A percentile compares a stretch with the other conserved stretches of the same genome.
These are phyloP conservation scores for Arctostaphylos glauca DNA, from an alignment of 148 eudicot genomes.

Conservation along the genomic window DNA sequence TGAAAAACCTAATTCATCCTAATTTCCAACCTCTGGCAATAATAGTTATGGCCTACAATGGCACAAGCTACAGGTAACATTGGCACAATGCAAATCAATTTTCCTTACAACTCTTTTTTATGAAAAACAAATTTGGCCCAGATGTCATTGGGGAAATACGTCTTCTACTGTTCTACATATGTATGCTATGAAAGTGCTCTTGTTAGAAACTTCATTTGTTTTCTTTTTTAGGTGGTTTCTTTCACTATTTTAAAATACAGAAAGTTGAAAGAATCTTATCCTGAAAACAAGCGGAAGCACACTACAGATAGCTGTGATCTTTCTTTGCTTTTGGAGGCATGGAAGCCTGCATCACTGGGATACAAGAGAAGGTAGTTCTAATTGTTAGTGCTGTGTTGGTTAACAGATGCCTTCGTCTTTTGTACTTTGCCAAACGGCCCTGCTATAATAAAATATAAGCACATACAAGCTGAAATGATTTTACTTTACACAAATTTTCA, in stretches of 20 bases:
- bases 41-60: neutral
- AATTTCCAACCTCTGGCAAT: neutral
- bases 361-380: slow-evolving; percentile 67
- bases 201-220: slow-evolving; percentile 1
- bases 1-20: neutral
- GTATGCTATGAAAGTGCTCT: neutral
- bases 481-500: neutral
- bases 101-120: neutral
- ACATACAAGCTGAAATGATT: neutral
- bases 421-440: neutral
- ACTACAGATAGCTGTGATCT: slow-evolving; percentile 20
- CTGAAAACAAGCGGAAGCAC: slow-evolving; percentile 30
- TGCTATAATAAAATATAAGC: neutral
- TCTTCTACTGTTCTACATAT: neutral
- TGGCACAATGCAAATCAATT: neutral
- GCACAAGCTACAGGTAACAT: neutral
- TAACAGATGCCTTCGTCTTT: neutral
- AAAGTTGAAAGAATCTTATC: slow-evolving; percentile 52
- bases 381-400: neutral
- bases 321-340: slow-evolving; percentile 73
- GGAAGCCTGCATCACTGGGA: slow-evolving; percentile 93
- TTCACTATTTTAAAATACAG: slow-evolving; percentile 63
- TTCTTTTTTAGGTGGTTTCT: slow-evolving; percentile 61
- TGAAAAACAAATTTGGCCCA: neutral
- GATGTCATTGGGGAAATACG: neutral